Evolutionary conservation across 441 rosid genomes (phyloP), one percentile per base, ranked within the genome.

Genomic region (Corymbia calophylla): DNA sequence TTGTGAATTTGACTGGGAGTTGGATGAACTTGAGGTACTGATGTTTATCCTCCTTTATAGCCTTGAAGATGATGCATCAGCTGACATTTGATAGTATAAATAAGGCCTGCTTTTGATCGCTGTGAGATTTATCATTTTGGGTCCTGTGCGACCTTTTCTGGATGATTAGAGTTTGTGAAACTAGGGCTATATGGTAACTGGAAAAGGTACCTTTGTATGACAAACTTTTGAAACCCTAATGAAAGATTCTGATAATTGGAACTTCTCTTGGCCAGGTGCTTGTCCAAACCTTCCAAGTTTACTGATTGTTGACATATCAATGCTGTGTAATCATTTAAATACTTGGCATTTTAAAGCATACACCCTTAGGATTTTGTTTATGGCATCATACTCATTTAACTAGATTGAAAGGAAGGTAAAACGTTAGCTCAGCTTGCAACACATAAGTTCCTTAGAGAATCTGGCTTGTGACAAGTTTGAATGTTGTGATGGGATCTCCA

Each of bases 1-100:
- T 47, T 95, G 99, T 89, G 99, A 97, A 89, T 98, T 95, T 91
- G 99, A 98, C 93, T 98, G 99, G 99, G 97, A 95, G 86, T 32
- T 96, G 53, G 99, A 98, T 86, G 96, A 96, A 86, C 93, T 95
- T 90, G 96, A 98, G 96, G 99, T 98, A 93, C 88, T 10, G 66
- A 92, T 81, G 80, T 87, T 91, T n/a, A 53, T 89, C 90, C 56
- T 89, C 89, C 53, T 89, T 91, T 77, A 77, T 39, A 21, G n/a
- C 51, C 84, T 77, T 44, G n/a, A 44, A 0, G 9, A 77, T 77
- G 84, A 48, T 0, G n/a, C 14, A 77, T 16, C 51, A 23, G n/a
- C 84, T 23, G 84, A 23, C n/a, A 77, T 77, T 44, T 44, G 51
- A 44, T 77, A 77, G 84, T 77, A 77, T 4, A 77, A 77, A 77